Evolutionary conservation across 768 basidiomycete genomes (phyloP).

Genomic region (Gyrodon lividus): DNA sequence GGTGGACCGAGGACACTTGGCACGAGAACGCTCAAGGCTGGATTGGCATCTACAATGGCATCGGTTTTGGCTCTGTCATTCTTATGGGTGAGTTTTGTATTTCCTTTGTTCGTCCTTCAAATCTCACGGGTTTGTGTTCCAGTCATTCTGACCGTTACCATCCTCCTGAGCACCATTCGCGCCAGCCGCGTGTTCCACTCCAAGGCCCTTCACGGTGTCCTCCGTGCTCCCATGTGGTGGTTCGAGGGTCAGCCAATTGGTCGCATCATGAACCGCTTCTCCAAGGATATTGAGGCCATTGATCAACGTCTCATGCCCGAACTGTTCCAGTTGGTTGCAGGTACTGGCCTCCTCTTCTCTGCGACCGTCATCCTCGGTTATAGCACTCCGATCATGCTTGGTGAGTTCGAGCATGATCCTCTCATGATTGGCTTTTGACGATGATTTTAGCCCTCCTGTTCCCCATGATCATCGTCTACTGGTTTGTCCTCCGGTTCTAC

Average conservation of each 20-base stretch:
- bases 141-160: conserved; percentile 26
- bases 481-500: conserved; percentile 45
- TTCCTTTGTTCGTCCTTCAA: neutral
- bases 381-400: conserved; percentile 32
- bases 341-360: conserved; percentile 23
- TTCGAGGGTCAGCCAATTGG: conserved; percentile 39
- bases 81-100: conserved; percentile 15
- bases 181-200: conserved; percentile 29
- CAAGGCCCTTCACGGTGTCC: conserved; percentile 20
- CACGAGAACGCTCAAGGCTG: conserved; percentile 24
- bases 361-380: conserved; percentile 23
- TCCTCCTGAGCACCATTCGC: conserved; percentile 27
- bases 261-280: conserved; percentile 48
- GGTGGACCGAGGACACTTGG: conserved; percentile 28
- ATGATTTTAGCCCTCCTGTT: conserved; percentile 19
- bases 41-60: conserved; percentile 32
- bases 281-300: conserved; percentile 39
- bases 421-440: conserved; percentile 16
- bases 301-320: conserved; percentile 37
- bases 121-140: neutral
- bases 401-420: conserved; percentile 29
- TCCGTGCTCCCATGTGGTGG: conserved; percentile 29
- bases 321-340: conserved; percentile 26
- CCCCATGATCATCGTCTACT: conserved; percentile 35
- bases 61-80: conserved; percentile 18